phyloP scores from a whole-genome alignment of 768 basidiomycete species.

The Crepidotus variabilis region DNA sequence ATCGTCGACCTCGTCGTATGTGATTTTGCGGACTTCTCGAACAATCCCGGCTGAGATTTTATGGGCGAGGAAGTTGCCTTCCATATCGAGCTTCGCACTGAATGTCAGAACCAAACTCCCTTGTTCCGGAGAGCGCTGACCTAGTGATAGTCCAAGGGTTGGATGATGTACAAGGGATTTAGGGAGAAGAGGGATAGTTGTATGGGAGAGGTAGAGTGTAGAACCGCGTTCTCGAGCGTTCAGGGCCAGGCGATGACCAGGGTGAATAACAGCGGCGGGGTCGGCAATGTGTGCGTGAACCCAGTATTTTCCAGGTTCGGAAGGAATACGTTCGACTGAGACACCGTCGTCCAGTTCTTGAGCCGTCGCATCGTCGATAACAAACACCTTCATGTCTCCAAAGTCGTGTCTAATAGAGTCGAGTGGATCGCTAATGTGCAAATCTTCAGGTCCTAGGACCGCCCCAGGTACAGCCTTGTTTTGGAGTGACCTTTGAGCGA shows the following conservation, averaged over 20 bases:
- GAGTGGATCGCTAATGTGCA: constrained; percentile 59
- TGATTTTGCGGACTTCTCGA: constrained; percentile 57
- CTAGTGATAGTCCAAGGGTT: constrained; percentile 37
- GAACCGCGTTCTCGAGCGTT: constrained; percentile 49
- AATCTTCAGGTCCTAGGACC: constrained; percentile 58
- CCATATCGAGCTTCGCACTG: constrained; percentile 61
- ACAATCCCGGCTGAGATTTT: constrained; percentile 70
- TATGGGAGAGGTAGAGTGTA: constrained; percentile 64
- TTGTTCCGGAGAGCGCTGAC: constrained; percentile 19
- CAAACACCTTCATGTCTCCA: constrained; percentile 74
- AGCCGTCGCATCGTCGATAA: constrained; percentile 78
- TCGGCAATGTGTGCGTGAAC: constrained; percentile 92
- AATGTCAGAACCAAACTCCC: constrained; percentile 68
- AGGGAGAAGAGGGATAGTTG: constrained; percentile 74
- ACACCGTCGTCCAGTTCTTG: constrained; percentile 93
- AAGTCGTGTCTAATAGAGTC: constrained; percentile 83
- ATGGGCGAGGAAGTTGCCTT: constrained; percentile 67
- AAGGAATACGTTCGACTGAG: constrained; percentile 68
- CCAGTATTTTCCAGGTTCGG: constrained; percentile 65
- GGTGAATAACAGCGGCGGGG: constrained; percentile 76
- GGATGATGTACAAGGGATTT: constrained; percentile 43
- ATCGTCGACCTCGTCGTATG: constrained; percentile 67
- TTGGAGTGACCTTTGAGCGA: constrained; percentile 25
- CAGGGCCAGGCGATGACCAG: constrained; percentile 57
- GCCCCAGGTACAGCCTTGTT: constrained; percentile 18